Evolutionary conservation across 2,329 filamentous ascomycete species (phyloP), one percentile per base, ranked within the genome.

Genomic region (Nannizziopsis barbatae): DNA sequence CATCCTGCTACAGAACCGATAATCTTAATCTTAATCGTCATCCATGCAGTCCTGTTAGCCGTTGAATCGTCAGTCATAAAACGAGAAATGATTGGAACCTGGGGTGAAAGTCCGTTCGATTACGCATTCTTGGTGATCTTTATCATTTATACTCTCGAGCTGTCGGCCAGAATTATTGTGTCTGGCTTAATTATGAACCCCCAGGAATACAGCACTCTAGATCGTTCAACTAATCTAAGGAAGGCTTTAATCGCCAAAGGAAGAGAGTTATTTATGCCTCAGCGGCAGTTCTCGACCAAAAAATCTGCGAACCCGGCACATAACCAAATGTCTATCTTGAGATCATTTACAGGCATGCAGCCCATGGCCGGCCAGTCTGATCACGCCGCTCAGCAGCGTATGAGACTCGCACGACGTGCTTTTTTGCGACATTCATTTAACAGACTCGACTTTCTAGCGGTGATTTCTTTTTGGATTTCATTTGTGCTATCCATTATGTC

Each of bases 391-490:
- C 84, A 89, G 56, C 86, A 92, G 63, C 81, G 90, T 52, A 76
- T 83, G 56, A 83, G 94, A 55, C 75, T 98, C 47, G 90, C 93
- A 12, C 83, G 92, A 46, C 80, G 92, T 53, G 93, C 92, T 1
- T 96, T 95, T 64, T 70, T 98, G 48, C 81, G 92, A 12, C 92
- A 98, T 65, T 89, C 87, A 0, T 98, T 98, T 70, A 96, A 96
- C 62, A 80, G 92, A 45, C 75, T 96, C 9, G 92, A 98, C 63
- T 95, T 96, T 64, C 73, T 98, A 46, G 93, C 92, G 1, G 84
- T 98, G 6, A 74, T 92, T n/a, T 84, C 90, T 0, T 98, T 88
- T 66, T 98, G 92, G 92, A 83, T 95, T 50, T 83, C 86, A 1
- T 92, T 96, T 59, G 64, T 79, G 9, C 72, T 98, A 44, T 78